Evolutionary conservation across 2,329 filamentous ascomycete genomes (phyloP), one percentile per base, ranked within the genome.

Genomic region (Tetracladium maxilliforme): DNA sequence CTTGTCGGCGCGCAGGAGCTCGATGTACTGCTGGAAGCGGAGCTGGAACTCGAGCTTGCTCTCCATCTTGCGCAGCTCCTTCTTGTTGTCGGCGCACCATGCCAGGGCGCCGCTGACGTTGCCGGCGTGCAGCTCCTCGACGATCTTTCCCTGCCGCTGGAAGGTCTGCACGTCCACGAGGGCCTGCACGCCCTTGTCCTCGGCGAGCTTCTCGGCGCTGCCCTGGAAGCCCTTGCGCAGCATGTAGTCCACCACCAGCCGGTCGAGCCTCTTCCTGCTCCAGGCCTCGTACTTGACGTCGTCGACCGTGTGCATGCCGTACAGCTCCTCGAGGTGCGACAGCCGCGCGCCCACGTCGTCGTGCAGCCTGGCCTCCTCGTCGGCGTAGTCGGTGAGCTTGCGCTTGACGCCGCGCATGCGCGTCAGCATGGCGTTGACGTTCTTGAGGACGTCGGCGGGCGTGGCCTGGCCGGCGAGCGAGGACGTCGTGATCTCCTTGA

Each of bases 21-120:
- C 90, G 39, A 95, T 86, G 47, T 86, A 95, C 47, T 95, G 86
- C 49, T 98, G 90, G 40, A 92, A 64, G 9, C 90, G 75, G 21
- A 98, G 66, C 61, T 92, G 82, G 43, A 93, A 92, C 49, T 98
- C 90, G 10, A 98, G 65, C 36, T 78, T 80, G 42, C 76, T 83
- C 64, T 83, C 76, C 51, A 81, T 77, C 60, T 90, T 92, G 44
- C 84, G 80, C 31, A 98, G 55, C 33, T 86, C 79, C 41, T 87
- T 86, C 51, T 92, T 90, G 50, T 94, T 93, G 42, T 95, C 87
- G 10, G 64, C 70, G 47, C 90, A 94, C 90, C 90, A 98, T 9
- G 71, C 68, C 27, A 98, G 51, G 13, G 84, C 86, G 40, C 92
- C 80, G 18, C 64, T 62, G 5, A 87, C 78, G 37, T 72, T 80